Evolutionary conservation across 495 filamentous ascomycete species (phyloP), one percentile per base, ranked within the genome.

Genomic region (Talaromyces stipitatus): DNA sequence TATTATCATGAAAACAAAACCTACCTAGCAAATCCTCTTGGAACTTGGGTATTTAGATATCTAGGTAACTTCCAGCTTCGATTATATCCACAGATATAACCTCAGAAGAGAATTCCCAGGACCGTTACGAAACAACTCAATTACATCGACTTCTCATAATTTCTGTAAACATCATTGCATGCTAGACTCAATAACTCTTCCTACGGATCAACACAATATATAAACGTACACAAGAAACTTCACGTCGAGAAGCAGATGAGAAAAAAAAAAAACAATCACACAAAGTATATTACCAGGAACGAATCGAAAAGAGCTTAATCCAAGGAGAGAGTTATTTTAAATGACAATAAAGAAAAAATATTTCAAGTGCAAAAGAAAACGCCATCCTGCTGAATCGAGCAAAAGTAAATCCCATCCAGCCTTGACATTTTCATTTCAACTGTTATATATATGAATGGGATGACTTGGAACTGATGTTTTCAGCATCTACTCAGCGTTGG

Each of bases 281-380:
- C 45, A 10, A 26, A 23, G 12, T 48, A 48, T 48, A 48, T 48
- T 48, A 48, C 45, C 20, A 48, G 24, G 22, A 23, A 48, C 20
- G 45, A 48, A 48, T 48, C 12, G 45, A 48, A 48, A 16, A 41
- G 18, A 24, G 45, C 11, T 47, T 26, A 48, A 48, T 48, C 45
- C 45, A 48, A 48, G 36, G 36, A 41, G 4, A 41, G 43, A 51
- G 27, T 30, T 51, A 51, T 51, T 51, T 51, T 51, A 51, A 51
- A 51, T 51, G 48, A 30, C 48, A 51, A 51, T 24, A 51, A 51
- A 26, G 23, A 30, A 51, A 24, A 23, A 20, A 10, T 6, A n/a
- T n/a, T 41, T 11, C 36, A 41, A 23, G 43, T 16, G 22, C 5
- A 18, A 48, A 48, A 48, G 27, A 28, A 27, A 51, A 51, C 48